phyloP scores from a whole-genome alignment of 306 rosid species.

The Cucurbita moschata region DNA sequence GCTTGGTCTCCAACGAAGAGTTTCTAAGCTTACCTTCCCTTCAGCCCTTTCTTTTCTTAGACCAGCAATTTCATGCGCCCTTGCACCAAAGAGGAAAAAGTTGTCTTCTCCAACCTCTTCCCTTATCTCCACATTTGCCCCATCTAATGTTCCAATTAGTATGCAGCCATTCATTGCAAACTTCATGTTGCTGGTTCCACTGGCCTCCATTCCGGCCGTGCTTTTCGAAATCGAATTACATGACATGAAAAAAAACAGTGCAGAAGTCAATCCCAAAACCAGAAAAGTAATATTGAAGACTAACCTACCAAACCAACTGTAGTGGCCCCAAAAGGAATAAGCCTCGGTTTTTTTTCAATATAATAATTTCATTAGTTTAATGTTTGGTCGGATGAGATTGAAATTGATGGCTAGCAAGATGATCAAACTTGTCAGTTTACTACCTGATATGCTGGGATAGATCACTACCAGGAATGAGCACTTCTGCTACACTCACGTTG shows the following conservation, averaged over 20 bases:
- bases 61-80: constrained; percentile 82
- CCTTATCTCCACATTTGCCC: constrained; percentile 94
- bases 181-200: constrained; percentile 99
- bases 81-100: constrained; percentile 88
- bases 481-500: constrained; percentile 92
- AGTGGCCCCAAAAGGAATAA: neutral
- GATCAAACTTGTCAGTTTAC: neutral
- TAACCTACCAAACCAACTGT: neutral
- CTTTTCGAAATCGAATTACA: constrained; percentile 13
- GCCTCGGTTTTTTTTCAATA: neutral
- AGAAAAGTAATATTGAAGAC: neutral
- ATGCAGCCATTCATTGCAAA: constrained; percentile 91
- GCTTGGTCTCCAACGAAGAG: neutral
- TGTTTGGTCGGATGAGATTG: neutral
- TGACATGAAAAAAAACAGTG: neutral
- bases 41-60: constrained; percentile 75
- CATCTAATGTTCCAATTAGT: constrained; percentile 87
- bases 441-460: constrained; percentile 93
- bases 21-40: constrained; percentile 54
- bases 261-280: neutral
- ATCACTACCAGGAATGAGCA: constrained; percentile 88
- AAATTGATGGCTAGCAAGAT: neutral
- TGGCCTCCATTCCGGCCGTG: constrained; percentile 99
- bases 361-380: neutral
- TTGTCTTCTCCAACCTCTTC: constrained; percentile 88